Base-by-base conservation (phyloP, 495 filamentous ascomycete genomes). In the Podospora bellae-mahoneyi region DNA sequence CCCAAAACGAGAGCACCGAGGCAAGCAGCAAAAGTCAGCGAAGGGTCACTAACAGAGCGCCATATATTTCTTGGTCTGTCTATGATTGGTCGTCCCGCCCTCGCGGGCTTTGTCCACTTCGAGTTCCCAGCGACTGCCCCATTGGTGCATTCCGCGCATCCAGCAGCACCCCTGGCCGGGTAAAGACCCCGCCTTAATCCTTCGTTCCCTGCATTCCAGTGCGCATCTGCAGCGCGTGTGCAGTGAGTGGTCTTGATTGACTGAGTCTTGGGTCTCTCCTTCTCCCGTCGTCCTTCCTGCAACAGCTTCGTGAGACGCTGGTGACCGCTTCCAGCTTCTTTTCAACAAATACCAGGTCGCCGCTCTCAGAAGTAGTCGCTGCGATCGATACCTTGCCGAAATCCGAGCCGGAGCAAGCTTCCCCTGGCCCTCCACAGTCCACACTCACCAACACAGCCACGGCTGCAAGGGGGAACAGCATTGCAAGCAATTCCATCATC, bases 141-240 rank as follows among this genome's bases (percentile, higher is more conserved):
- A 68, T 71, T 71, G 63, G 69, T 67, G 62, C 69, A 48, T 66
- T 64, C 57, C 34, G 32, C 61, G 61, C 61, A 63, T 63, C 61
- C 15, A 28, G 61, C 30, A 28, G 27, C 13, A 63, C 27, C 61
- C 61, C 61, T 44, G 27, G 57, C 66, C 57, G 69, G 69, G 7
- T 59, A 71, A 66, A 68, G 65, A 71, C 69, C 69, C 69, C 65
- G 61, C 65, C 65, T 56, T 54, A 60, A 65, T 60, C 65, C 65
- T 62, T 30, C 20, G 60, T 67, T 30, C 20, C 60, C 64, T 67
- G 64, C 64, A 64, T 60, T 60, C 34, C 64, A 60, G 56, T 34
- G n/a, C 65, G 48, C 65, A 55, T 60, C 39, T 48, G 39, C 39
- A 48, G 39, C 39, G 39, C 39, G 13, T 48, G 30, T 7, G 39